Base-by-base conservation (phyloP, 495 filamentous ascomycete species). In the Amphirosellinia nigrospora region DNA sequence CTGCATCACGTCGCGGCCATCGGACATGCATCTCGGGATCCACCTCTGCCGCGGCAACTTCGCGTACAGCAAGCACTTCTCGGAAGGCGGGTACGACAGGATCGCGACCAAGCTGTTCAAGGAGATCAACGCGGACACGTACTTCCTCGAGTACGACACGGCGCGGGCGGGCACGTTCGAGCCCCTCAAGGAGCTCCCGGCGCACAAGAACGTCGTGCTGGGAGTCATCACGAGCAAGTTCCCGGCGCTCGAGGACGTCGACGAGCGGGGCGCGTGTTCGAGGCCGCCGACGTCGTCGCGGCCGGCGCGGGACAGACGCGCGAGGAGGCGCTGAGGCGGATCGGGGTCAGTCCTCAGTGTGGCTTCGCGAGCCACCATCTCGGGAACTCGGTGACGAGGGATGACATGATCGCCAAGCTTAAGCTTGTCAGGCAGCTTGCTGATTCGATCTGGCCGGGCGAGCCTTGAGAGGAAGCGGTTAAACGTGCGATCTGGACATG, bases 121-220 rank as follows among this genome's bases (percentile, higher is more conserved):
- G 66, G 81, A 90, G 66, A 84, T 92, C 46, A 85, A 89, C 71
- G 85, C 89, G 9, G 84, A 88, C 76, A 90, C 89, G 11, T 92
- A 90, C 79, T 92, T 91, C 78, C 85, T 93, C 4, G 90, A 92
- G 75, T 93, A 91, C 77, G 90, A 92, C 79, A 92, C 89, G 34
- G 82, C 84, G 28, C 85, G 90, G 32, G 85, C 88, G 39, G 90
- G 90, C 38, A 87, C 87, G 34, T 92, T 93, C 72, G 89, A 91
- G 80, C 89, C 90, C 30, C 83, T 92, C 41, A 88, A 86, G 80
- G 77, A 87, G 67, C 79, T 93, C 6, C 90, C 90, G 41, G 78
- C 80, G 26, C 78, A 89, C 80, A 93, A 92, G 82, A 91, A 89
- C 71, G 87, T 92, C 34, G 87, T 93, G 28, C 79, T 92, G 7